These are phyloP conservation scores for Pseudotsuga menziesii DNA, from an alignment of 75 land plant genomes.

Conservation along the genomic window DNA sequence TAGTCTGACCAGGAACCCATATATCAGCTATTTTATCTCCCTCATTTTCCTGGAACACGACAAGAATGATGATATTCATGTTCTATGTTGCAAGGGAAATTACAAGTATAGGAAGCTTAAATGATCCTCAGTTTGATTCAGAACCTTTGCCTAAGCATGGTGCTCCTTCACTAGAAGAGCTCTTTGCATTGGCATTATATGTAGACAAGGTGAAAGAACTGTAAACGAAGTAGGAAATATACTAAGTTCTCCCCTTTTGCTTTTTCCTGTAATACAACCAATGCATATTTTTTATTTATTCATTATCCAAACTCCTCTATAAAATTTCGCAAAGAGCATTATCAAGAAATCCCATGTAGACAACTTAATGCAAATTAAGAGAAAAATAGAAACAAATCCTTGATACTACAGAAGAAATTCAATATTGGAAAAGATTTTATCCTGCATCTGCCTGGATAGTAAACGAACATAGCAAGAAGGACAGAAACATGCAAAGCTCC, in stretches of 20 bases:
- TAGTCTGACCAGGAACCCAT: slow-evolving; percentile 72
- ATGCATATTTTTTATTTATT: neutral
- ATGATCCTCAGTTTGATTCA: neutral
- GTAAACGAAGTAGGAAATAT: slow-evolving; percentile 62
- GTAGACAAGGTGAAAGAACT: slow-evolving; percentile 78
- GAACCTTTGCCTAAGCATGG: neutral
- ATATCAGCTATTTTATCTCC: slow-evolving; percentile 12
- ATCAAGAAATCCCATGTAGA: neutral
- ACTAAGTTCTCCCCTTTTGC: slow-evolving; percentile 84
- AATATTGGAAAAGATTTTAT: neutral
- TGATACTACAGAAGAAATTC: neutral
- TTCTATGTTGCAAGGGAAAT: neutral
- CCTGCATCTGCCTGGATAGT: neutral
- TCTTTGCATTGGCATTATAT: slow-evolving; percentile 81
- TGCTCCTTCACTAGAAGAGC: slow-evolving; percentile 15
- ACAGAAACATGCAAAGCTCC: neutral
- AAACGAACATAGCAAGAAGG: neutral
- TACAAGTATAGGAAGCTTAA: neutral
- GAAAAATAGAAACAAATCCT: neutral
- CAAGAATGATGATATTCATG: neutral
- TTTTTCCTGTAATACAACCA: slow-evolving; percentile 53
- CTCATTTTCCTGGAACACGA: slow-evolving; percentile 33
- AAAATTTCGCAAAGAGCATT: neutral
- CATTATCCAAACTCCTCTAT: too few relatives aligned
- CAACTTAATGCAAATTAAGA: neutral